Base-by-base conservation (phyloP, 345 rosid species). In the Eutrema heterophyllum region DNA sequence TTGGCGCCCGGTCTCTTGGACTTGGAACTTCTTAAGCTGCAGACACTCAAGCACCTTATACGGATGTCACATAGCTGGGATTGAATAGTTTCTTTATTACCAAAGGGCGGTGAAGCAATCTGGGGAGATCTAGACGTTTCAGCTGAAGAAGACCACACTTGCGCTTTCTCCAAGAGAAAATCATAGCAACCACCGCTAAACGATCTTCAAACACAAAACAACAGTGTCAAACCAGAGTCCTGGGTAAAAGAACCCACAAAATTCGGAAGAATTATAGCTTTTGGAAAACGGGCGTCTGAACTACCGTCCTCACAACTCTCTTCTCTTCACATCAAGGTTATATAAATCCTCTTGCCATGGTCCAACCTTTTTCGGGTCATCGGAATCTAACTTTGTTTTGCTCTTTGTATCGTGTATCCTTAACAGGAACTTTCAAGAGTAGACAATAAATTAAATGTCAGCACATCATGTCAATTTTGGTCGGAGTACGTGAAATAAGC, bases 21-120 rank as follows among this genome's bases (percentile, higher is more conserved):
- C 62, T 84, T 88, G 4, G 87, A 84, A 61, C 50, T 82, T 78
- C 76, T 84, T 10, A 79, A 87, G 48, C 70, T 86, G 53, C 97
- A 91, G 51, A 85, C 92, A 15, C 72, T 85, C 5, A 83, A 86
- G 57, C 88, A 87, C 70, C 73, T 84, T 46, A 64, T 89, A 86
- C 63, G 84, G n/a, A 69, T 91, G 63, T 40, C 81, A 72, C 82
- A 92, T 73, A 91, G 91, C 18, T 89, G 96, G 96, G 96, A 91
- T 75, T 87, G 96, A 1, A 24, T 76, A 12, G 71, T 84, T 30
- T 86, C 93, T 8, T 75, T 89, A 83, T 14, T 91, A 65, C 96
- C 93, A 36, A 89, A 89, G 72, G 96, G 97, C 3, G 93, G 97
- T 77, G 93, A 92, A 67, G 64, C 84, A 27, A 81, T 89, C 16